Percentiles rank a stretch among this genome's conserved stretches.
Conservation (phyloP, 192 early-diverging fungal species). For the Backusella macrospora region DNA sequence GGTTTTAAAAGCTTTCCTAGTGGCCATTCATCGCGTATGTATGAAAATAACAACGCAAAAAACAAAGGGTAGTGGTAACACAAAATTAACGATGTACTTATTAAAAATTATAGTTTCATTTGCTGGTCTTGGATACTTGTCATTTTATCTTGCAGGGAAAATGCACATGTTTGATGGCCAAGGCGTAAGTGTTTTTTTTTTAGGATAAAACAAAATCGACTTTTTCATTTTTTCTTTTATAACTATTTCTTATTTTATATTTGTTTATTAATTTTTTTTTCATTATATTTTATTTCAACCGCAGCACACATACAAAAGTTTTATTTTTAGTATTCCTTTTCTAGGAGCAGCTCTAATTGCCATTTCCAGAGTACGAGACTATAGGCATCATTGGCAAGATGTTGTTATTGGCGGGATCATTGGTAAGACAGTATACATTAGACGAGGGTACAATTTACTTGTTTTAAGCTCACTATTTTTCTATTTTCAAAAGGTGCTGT, state of each 20-base stretch:
- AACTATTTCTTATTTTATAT: not conserved
- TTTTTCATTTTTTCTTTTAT: no score
- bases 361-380: constrained; percentile 71
- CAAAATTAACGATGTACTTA: not conserved
- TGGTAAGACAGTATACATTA: constrained; percentile 40
- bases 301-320: constrained; percentile 66
- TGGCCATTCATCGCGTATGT: constrained; percentile 81
- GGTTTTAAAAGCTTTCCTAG: constrained; percentile 88
- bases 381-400: constrained; percentile 83
- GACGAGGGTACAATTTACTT: not conserved
- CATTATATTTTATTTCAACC: not conserved
- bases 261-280: not conserved
- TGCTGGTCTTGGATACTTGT: constrained; percentile 69
- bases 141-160: constrained; percentile 74
- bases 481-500: constrained; percentile 46
- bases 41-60: not conserved
- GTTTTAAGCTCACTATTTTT: not conserved
- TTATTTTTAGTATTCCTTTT: constrained; percentile 60
- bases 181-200: constrained; percentile 36
- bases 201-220: no score
- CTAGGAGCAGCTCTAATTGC: constrained; percentile 61
- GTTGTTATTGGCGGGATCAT: constrained; percentile 65
- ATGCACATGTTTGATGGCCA: constrained; percentile 68
- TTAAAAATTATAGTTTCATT: constrained; percentile 56
- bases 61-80: not conserved